phyloP scores from a whole-genome alignment of 1,284 basidiomycete species.

The Athelia sp. region DNA sequence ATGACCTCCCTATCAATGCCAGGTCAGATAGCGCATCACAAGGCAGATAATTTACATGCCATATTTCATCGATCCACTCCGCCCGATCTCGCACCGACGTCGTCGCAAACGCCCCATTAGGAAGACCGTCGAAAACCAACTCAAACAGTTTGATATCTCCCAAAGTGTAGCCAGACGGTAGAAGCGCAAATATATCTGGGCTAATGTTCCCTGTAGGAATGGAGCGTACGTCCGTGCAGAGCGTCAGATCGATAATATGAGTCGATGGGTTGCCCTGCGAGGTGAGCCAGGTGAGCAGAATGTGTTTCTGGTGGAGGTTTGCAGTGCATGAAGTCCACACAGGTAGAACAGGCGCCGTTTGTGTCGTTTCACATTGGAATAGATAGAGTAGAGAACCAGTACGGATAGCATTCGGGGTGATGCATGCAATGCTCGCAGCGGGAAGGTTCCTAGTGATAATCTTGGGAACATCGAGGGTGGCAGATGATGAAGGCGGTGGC shows the following conservation, averaged over 20 bases:
- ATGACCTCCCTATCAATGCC: slow-evolving; percentile 51
- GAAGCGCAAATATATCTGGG: slow-evolving; percentile 33
- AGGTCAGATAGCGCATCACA: slow-evolving; percentile 4
- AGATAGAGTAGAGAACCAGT: slow-evolving; percentile 49
- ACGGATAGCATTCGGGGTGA: slow-evolving; percentile 13
- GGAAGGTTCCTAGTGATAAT: slow-evolving; percentile 3
- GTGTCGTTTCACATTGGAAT: slow-evolving; percentile 24
- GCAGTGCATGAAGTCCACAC: slow-evolving; percentile 51
- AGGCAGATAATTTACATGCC: slow-evolving; percentile 36
- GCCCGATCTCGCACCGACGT: slow-evolving; percentile 57
- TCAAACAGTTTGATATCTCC: slow-evolving; percentile 52
- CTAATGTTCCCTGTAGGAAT: slow-evolving; percentile 38
- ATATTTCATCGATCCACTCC: slow-evolving; percentile 66
- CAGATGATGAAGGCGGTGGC: slow-evolving; percentile 13
- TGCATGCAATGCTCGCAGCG: background rate
- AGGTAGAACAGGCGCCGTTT: slow-evolving; percentile 24
- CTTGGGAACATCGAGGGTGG: slow-evolving; percentile 1
- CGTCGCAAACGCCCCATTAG: slow-evolving; percentile 56
- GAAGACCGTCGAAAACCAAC: slow-evolving; percentile 47
- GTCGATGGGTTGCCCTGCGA: slow-evolving; percentile 37
- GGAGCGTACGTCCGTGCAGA: slow-evolving; percentile 61
- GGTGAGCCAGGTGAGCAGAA: slow-evolving; percentile 45
- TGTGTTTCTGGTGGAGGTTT: slow-evolving; percentile 37
- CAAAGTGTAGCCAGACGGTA: slow-evolving; percentile 23
- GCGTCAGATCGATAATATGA: slow-evolving; percentile 41